A percentile compares a stretch with the other conserved stretches of the same genome.
Evolutionary conservation across 2,329 filamentous ascomycete genomes (phyloP).

Genomic region (Aspergillus niger): DNA sequence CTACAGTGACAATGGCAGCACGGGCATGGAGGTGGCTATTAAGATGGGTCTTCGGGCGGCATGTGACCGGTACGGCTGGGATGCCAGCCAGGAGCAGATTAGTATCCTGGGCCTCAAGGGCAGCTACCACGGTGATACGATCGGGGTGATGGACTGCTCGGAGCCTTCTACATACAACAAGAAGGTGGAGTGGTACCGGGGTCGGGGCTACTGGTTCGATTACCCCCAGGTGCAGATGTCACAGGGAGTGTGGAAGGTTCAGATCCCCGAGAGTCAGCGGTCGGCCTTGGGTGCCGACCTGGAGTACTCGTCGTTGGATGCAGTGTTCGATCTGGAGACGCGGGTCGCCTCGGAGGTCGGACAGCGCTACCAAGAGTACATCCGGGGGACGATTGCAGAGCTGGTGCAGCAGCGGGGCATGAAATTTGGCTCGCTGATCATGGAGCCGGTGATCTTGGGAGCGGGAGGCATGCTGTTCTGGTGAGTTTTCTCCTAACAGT

Average conservation of each 20-base stretch:
- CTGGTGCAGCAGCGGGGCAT: slow-evolving; percentile 59
- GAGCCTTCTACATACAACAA: slow-evolving; percentile 78
- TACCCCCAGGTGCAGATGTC: slow-evolving; percentile 71
- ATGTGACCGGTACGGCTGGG: slow-evolving; percentile 67
- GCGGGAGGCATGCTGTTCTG: slow-evolving; percentile 83
- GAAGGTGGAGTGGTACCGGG: slow-evolving; percentile 83
- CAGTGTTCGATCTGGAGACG: slow-evolving; percentile 62
- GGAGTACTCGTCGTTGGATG: slow-evolving; percentile 52
- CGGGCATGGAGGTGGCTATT: slow-evolving; percentile 78
- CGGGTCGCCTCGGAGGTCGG: slow-evolving; percentile 52
- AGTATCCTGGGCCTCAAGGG: slow-evolving; percentile 74
- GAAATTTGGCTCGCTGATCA: slow-evolving; percentile 74
- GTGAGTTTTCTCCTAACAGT: slow-evolving; percentile 49
- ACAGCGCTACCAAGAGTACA: slow-evolving; percentile 61
- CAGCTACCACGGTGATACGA: slow-evolving; percentile 84
- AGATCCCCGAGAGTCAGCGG: slow-evolving; percentile 55
- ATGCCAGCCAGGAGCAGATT: slow-evolving; percentile 57
- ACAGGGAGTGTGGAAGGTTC: slow-evolving; percentile 66
- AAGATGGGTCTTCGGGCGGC: slow-evolving; percentile 81
- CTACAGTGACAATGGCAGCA: slow-evolving; percentile 82
- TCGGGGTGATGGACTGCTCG: slow-evolving; percentile 82
- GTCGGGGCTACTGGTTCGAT: slow-evolving; percentile 78
- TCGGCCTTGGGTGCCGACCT: slow-evolving; percentile 48
- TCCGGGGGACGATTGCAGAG: slow-evolving; percentile 55
- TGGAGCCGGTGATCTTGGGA: slow-evolving; percentile 79